Evolutionary conservation across 306 rosid species (phyloP), one percentile per base, ranked within the genome.

Genomic region (Nissolia schottii): DNA sequence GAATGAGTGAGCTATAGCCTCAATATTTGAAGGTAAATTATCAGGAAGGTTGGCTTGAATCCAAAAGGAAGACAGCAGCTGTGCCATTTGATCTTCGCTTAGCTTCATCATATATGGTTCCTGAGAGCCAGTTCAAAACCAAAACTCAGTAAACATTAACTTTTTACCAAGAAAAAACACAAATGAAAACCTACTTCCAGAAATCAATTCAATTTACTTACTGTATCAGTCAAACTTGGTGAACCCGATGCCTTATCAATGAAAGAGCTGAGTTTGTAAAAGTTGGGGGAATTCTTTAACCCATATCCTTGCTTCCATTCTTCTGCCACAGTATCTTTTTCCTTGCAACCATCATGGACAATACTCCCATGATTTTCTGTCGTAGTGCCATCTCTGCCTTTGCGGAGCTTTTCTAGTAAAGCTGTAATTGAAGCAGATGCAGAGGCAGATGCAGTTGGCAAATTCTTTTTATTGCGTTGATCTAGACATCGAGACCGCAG

Each of bases 31-130:
- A 71, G 97, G 99, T 48, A 89, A 77, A 82, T 89, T 95, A 82
- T 95, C 96, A 0, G 92, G 86, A 69, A 89, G 87, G 69, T 70
- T 88, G 55, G 96, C 88, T 81, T 95, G 93, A 45, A 91, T 86
- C 97, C 99, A 95, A 79, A 95, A 88, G 28, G 97, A 86, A 76
- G 99, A 95, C 18, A 91, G 87, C 82, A 95, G 86, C 70, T 88
- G 90, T 19, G 84, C 82, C 60, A 95, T 77, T 79, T 95, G 99
- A 81, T 95, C 99, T 82, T 95, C 99, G 53, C 80, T 84, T 40
- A 95, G 86, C 85, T 83, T 91, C 97, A 91, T 84, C 63, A 85
- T 79, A 73, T 57, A 79, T 0, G 84, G 90, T 79, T 95, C 99
- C 99, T 95, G 89, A 15, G 71, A 67, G 64, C 29, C 79, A 75